Conservation (phyloP, 441 rosid genomes). For the Gossypium lobatum region DNA sequence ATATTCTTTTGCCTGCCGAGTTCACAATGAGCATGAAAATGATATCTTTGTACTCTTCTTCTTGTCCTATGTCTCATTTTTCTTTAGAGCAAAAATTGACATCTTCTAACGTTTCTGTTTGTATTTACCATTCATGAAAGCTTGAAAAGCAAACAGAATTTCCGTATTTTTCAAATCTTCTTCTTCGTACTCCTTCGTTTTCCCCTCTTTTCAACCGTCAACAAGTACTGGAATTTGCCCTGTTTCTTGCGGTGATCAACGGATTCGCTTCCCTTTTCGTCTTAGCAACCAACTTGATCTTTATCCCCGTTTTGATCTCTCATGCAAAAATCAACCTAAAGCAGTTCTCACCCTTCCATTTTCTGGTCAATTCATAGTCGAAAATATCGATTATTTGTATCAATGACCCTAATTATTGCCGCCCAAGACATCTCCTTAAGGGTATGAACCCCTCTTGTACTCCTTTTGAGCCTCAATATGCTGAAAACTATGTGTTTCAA, state of each 20-base stretch:
- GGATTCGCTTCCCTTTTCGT: constrained; percentile 39
- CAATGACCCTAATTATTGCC: constrained; percentile 36
- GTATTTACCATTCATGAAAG: not conserved
- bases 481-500: constrained; percentile 17
- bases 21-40: not conserved
- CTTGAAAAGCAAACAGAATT: not conserved
- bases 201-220: not conserved
- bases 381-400: constrained; percentile 21
- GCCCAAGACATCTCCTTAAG: constrained; percentile 20
- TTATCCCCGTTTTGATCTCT: constrained; percentile 27
- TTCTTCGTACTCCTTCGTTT: constrained; percentile 3
- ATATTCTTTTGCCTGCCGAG: not conserved
- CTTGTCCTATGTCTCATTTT: not conserved
- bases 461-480: not conserved
- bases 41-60: not conserved
- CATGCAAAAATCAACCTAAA: constrained; percentile 18
- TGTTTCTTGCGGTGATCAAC: not conserved
- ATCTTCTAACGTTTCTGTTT: not conserved
- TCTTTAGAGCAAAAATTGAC: not conserved
- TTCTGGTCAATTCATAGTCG: constrained; percentile 28
- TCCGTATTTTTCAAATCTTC: not conserved
- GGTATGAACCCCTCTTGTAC: constrained; percentile 21
- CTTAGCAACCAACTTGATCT: not conserved
- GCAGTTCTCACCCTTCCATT: constrained; percentile 28
- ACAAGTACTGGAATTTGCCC: constrained; percentile 6